Base-by-base conservation (phyloP, 2,329 filamentous ascomycete genomes). In the Xylariales sp. region DNA sequence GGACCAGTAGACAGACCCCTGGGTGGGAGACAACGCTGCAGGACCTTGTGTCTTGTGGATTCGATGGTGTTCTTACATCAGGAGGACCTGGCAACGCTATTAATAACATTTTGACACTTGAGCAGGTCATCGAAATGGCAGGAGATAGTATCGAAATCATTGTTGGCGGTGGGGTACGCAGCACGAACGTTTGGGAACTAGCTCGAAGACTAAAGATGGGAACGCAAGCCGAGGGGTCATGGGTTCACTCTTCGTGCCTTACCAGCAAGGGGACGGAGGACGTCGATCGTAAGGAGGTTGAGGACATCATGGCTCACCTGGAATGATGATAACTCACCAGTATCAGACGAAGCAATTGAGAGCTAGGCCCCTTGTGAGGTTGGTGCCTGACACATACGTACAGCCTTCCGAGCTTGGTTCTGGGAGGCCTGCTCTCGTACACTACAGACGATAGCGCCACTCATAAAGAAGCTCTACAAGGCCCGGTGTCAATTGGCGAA, bases 21-120 rank as follows among this genome's bases (percentile, higher is more conserved):
- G 5, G 8, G 29, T 57, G 52, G 51, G 34, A 46, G 12, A 35
- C 24, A 2, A 58, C 58, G 1, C 52, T 77, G 20, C 50, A 57
- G 4, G 52, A 55, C 5, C 51, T 78, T 10, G 48, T 51, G 1
- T 36, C 11, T 3, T 68, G 69, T 37, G 73, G 74, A 8, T 78
- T 80, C 48, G 56, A 62, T 2, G 73, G 64, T 9, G 51, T 80
- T 11, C 58, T 80, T 44, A 80, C 76, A 1, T 71, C 74, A 0
- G 76, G 76, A 6, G 76, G 76, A 0, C 44, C 52, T 1, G 69
- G 71, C 1, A 50, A 54, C 29, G 69, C 68, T 3, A 45, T 53
- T 10, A 60, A 59, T 4, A 72, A 79, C 43, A 20, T 64, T 11
- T 50, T 49, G 2, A 51, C 46, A 12, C 52, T 80, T 31, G 51